Conservation (phyloP, 1,139 yeast species). For the Candida albicans region DNA sequence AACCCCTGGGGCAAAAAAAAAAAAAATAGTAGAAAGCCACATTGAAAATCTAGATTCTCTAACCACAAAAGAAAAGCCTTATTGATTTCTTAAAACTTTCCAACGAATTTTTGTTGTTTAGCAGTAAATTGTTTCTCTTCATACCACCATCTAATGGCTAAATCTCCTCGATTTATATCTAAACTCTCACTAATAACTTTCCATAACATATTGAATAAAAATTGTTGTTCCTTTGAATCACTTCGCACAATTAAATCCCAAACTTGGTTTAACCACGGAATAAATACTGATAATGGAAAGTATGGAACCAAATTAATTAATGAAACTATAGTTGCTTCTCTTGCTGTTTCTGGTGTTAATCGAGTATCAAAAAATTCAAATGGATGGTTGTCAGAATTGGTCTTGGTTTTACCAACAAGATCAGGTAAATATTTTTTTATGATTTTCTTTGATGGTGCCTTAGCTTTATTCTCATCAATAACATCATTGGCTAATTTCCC, state of each 20-base stretch:
- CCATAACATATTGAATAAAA: constrained; percentile 36
- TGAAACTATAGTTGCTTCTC: constrained; percentile 53
- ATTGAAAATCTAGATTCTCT: neutral
- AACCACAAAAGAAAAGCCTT: neutral
- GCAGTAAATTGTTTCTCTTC: neutral
- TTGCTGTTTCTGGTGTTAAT: constrained; percentile 39
- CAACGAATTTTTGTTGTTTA: neutral
- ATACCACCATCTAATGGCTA: constrained; percentile 41
- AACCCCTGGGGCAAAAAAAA: no score
- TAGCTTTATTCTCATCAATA: constrained; percentile 31
- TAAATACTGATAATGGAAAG: constrained; percentile 44
- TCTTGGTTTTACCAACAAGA: constrained; percentile 8
- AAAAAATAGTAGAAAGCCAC: no score
- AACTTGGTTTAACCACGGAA: constrained; percentile 49
- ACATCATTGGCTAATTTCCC: constrained; percentile 24
- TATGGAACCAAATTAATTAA: constrained; percentile 57
- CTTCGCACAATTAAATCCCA: constrained; percentile 43
- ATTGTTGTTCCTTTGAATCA: constrained; percentile 33
- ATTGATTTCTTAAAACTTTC: neutral
- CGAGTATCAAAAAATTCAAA: constrained; percentile 21
- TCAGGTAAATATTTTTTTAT: constrained; percentile 20
- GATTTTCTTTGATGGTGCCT: constrained; percentile 17
- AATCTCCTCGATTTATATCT: constrained; percentile 59
- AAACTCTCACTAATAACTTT: constrained; percentile 46
- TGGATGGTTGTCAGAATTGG: constrained; percentile 17